Evolutionary conservation across 164 flowering plant genomes (phyloP), one percentile per base, ranked within the genome.

Genomic region (Vitis vinifera): DNA sequence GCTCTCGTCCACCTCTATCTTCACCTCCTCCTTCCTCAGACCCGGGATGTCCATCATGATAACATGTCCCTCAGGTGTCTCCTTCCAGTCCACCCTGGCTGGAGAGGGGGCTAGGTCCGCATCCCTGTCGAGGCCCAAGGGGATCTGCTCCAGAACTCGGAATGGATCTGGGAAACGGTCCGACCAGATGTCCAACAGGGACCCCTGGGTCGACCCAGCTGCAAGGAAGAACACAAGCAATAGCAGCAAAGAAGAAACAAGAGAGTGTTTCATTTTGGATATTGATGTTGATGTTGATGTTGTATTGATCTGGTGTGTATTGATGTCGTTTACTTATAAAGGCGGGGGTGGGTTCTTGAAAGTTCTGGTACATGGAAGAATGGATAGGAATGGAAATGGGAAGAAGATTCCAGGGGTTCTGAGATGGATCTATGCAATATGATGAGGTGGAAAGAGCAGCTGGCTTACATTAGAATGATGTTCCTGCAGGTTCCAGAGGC

Each of bases 61-160:
- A 2, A 68, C 59, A 17, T 85, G 88, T 1, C 81, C 76, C 8
- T 85, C 80, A 1, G 83, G 76, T 0, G 83, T 83, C 52, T 85
- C 88, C 49, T 83, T 85, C 88, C 88, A 85, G 71, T 85, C 85
- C 3, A 83, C 84, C 30, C 76, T 71, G 8, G 82, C 82, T 1
- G 76, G 81, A 13, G 84, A 61, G 9, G 77, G 48, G 1, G 70
- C 73, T 72, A 51, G 3, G 29, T 16, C 19, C 10, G 74, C 81
- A 9, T 77, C 79, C 59, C 57, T 79, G 12, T 71, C 77, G 0
- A 82, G 17, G 2, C 60, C 79, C 2, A 81, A 48, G 1, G 89
- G 89, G 27, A 74, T 69, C 19, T 80, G 85, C 19, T 86, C 89
- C n/a, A 86, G 70, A 7, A 83, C 65, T 2, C 73, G 56, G 65